Percentiles rank a stretch among this genome's conserved stretches.
phyloP scores from a whole-genome alignment of 2,329 filamentous ascomycete species.

The Sclerotinia borealis region DNA sequence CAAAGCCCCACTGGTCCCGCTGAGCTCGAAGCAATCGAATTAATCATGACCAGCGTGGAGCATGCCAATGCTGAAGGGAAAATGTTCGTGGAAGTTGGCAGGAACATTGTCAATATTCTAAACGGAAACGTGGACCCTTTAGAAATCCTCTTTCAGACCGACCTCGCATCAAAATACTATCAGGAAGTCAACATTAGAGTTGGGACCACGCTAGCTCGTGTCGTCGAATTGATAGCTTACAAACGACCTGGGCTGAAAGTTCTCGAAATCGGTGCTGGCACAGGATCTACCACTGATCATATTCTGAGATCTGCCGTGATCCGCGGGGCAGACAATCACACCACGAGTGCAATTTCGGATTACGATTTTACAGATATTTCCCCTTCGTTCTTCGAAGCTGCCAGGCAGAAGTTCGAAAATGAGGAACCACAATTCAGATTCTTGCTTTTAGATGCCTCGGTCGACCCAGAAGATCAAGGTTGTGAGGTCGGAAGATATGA shows the following conservation, averaged over 20 bases:
- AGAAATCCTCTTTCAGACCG: background rate
- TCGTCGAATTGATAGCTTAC: background rate
- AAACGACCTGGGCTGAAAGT: conserved; percentile 10
- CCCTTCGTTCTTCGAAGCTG: conserved; percentile 36
- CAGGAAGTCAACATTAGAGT: background rate
- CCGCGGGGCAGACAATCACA: background rate
- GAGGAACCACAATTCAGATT: conserved; percentile 20
- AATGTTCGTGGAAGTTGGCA: background rate
- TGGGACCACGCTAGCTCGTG: background rate
- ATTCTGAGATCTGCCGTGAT: background rate
- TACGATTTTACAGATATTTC: conserved; percentile 44
- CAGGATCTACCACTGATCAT: background rate
- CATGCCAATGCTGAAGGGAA: conserved; percentile 6
- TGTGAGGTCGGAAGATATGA: conserved; percentile 19
- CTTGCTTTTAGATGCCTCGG: conserved; percentile 24
- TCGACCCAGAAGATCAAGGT: conserved; percentile 16
- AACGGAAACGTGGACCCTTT: background rate
- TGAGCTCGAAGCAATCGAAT: background rate
- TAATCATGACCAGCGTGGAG: background rate
- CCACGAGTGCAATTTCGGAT: background rate
- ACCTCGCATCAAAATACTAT: background rate
- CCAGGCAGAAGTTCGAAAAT: conserved; percentile 28
- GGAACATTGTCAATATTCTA: background rate
- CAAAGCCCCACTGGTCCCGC: background rate
- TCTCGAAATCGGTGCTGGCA: conserved; percentile 23